phyloP scores from a whole-genome alignment of 2,329 filamentous ascomycete species.

The Pseudogymnoascus sp. region DNA sequence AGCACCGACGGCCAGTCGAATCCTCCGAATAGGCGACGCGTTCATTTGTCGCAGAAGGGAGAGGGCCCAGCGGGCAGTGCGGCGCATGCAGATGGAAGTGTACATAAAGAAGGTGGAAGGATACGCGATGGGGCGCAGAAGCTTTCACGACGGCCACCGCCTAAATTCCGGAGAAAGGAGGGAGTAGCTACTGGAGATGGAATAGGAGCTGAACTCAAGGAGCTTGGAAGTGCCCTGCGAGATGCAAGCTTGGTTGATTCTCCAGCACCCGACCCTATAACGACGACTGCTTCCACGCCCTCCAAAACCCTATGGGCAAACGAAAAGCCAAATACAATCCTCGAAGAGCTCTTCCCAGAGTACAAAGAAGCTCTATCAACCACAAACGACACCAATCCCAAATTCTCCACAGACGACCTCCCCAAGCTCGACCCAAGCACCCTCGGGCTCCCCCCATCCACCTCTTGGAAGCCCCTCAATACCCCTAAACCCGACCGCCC shows the following conservation, averaged over 20 bases:
- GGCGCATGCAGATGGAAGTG: neutral
- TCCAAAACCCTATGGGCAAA: conserved; percentile 12
- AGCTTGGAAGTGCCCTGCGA: neutral
- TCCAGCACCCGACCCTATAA: neutral
- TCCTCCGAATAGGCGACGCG: neutral
- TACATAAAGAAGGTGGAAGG: neutral
- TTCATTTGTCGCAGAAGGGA: neutral
- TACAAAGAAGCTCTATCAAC: neutral
- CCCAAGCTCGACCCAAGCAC: neutral
- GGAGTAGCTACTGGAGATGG: neutral
- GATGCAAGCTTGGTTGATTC: neutral
- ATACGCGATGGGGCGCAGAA: neutral
- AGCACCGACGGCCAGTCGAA: neutral
- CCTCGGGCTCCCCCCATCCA: neutral
- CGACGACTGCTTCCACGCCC: neutral
- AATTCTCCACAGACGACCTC: neutral
- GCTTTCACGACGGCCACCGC: neutral
- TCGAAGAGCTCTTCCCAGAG: neutral
- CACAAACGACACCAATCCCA: neutral
- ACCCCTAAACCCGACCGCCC: neutral
- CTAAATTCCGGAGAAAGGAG: neutral
- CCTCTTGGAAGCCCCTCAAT: conserved; percentile 8
- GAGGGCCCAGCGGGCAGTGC: neutral
- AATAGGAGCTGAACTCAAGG: conserved; percentile 1
- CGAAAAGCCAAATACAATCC: conserved; percentile 13